These are phyloP conservation scores for Bruguiera gymnorhiza DNA, from an alignment of 345 rosid species.

Conservation along the genomic window DNA sequence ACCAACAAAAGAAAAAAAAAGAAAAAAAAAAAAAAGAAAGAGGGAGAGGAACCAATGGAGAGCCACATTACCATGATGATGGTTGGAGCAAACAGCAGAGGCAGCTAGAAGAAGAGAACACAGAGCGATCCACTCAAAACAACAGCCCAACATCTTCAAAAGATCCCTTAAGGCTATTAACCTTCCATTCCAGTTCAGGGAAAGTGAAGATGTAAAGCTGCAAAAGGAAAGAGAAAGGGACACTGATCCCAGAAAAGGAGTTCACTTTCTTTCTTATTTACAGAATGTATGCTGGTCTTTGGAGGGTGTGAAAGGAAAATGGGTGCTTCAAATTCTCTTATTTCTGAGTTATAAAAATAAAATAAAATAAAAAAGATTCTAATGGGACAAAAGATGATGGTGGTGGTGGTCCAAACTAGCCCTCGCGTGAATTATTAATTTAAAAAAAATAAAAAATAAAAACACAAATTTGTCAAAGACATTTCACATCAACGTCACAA, in stretches of 20 bases:
- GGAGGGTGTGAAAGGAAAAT: no score
- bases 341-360: no score
- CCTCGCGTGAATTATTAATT: no score
- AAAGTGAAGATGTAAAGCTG: not conserved
- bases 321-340: no score
- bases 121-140: slow-evolving; percentile 29
- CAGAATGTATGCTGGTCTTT: no score
- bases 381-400: no score
- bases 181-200: not conserved
- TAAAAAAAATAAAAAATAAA: no score
- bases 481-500: no score
- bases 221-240: slow-evolving; percentile 1
- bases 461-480: no score
- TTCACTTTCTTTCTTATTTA: not conserved
- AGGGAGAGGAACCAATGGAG: not conserved
- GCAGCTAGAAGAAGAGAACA: slow-evolving; percentile 36
- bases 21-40: not conserved
- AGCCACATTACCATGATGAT: slow-evolving; percentile 41
- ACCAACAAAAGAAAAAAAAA: not conserved
- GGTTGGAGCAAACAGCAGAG: slow-evolving; percentile 45
- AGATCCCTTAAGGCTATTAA: not conserved
- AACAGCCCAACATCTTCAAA: slow-evolving; percentile 17
- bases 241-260: slow-evolving; percentile 10
- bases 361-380: no score
- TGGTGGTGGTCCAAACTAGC: no score